Conservation (phyloP, 1,139 yeast genomes). For the Eremothecium cymbalariae region DNA sequence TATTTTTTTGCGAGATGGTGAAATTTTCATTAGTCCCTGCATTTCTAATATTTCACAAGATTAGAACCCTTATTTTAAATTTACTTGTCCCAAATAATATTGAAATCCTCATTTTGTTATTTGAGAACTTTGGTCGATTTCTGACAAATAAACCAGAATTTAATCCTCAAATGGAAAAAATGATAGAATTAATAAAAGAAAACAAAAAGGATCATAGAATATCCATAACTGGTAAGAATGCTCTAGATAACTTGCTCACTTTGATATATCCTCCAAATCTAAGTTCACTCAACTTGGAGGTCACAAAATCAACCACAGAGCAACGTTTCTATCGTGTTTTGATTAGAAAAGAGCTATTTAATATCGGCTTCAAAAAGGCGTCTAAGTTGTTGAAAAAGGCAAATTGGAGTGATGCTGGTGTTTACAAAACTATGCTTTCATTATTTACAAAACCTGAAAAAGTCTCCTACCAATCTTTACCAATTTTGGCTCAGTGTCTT, state of each 20-base stretch:
- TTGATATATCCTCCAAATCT: conserved; percentile 54
- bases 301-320: conserved; percentile 33
- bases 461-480: conserved; percentile 49
- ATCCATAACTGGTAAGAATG: conserved; percentile 48
- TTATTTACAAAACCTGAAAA: conserved; percentile 57
- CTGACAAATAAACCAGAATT: conserved; percentile 57
- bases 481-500: conserved; percentile 44
- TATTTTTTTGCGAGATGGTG: conserved; percentile 64
- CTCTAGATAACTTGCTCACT: conserved; percentile 52
- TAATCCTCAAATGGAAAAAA: conserved; percentile 49
- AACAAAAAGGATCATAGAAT: conserved; percentile 46
- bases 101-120: conserved; percentile 56
- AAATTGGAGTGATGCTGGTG: conserved; percentile 41
- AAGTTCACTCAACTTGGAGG: conserved; percentile 25
- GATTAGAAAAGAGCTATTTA: conserved; percentile 45
- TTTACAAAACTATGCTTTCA: conserved; percentile 38
- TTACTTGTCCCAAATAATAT: conserved; percentile 51
- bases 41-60: conserved; percentile 63
- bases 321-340: conserved; percentile 46
- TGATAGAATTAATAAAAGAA: conserved; percentile 49
- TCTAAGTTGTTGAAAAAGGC: conserved; percentile 39
- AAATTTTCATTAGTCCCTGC: conserved; percentile 71
- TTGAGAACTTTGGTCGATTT: conserved; percentile 69
- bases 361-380: conserved; percentile 34
- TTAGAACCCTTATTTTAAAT: conserved; percentile 47